A percentile compares a stretch with the other conserved stretches of the same genome.
These are phyloP conservation scores for Pythium insidiosum DNA, from an alignment of 352 stramenopile species.

Conservation along the genomic window DNA sequence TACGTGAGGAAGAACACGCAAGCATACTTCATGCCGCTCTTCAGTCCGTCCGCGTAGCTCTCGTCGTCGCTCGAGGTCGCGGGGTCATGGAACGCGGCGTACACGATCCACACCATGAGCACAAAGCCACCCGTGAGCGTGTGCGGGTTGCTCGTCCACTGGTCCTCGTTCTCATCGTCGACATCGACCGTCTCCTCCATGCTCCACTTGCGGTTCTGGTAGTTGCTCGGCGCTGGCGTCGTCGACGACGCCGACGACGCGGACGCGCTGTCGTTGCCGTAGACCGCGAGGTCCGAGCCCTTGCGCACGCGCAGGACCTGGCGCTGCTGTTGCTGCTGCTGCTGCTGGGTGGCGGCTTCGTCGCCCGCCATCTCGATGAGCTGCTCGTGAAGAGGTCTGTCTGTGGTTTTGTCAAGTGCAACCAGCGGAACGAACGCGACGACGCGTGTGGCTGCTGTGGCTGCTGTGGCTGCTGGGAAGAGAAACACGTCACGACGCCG, in stretches of 20 bases:
- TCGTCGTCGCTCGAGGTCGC: constrained; percentile 6
- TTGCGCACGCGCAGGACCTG: constrained; percentile 44
- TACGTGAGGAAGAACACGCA: constrained; percentile 84
- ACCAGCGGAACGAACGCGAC: too few species aligned
- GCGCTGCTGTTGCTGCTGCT: constrained; percentile 29
- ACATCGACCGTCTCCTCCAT: constrained; percentile 74
- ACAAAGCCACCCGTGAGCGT: constrained; percentile 74
- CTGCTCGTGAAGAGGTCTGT: too few species aligned
- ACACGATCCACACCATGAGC: constrained; percentile 82
- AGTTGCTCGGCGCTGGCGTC: constrained; percentile 33
- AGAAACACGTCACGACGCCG: too few species aligned
- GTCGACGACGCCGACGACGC: not conserved
- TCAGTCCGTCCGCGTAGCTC: constrained; percentile 31
- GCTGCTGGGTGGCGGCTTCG: constrained; percentile 8
- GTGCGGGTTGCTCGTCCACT: constrained; percentile 81
- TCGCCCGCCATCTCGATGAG: too few species aligned
- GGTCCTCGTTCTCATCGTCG: constrained; percentile 61
- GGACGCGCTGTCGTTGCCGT: constrained; percentile 22
- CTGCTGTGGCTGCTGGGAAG: too few species aligned
- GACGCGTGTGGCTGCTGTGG: too few species aligned
- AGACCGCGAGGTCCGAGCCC: constrained; percentile 49
- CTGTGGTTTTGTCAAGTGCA: too few species aligned
- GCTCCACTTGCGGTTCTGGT: constrained; percentile 79
- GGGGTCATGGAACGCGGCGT: constrained; percentile 72
- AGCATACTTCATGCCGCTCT: constrained; percentile 74